phyloP scores from a whole-genome alignment of 345 rosid genomes.

The Citrus mangshanensis region DNA sequence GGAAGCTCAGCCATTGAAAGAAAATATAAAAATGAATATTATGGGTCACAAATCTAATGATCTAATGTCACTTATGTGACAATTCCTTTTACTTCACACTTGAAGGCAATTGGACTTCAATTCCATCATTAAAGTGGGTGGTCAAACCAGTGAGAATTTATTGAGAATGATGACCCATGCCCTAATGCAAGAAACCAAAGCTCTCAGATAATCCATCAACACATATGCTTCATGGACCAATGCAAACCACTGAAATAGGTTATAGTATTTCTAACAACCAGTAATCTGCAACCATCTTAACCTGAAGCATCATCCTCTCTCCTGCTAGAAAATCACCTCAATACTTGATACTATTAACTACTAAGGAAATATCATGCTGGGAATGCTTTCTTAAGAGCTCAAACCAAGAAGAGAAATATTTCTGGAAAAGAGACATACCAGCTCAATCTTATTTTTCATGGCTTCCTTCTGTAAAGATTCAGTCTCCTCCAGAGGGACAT shows the following conservation, averaged over 20 bases:
- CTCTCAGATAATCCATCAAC: not conserved
- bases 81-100: not conserved
- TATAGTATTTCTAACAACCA: not conserved
- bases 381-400: not conserved
- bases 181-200: not conserved
- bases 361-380: not conserved
- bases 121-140: not conserved
- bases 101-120: not conserved
- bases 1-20: too few relatives aligned
- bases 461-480: conserved; percentile 74
- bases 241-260: not conserved
- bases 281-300: not conserved
- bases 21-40: not conserved
- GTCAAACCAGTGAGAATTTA: not conserved
- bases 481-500: conserved; percentile 95
- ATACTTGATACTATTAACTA: not conserved
- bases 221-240: conserved; percentile 2
- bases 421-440: conserved; percentile 33
- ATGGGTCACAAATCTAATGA: not conserved
- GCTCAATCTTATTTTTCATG: conserved; percentile 63
- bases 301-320: not conserved
- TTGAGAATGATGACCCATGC: not conserved
- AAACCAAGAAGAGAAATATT: not conserved
- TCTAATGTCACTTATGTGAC: not conserved
- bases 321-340: not conserved